phyloP scores from a whole-genome alignment of 148 eudicot genomes.

The Hydrangea macrophylla region DNA sequence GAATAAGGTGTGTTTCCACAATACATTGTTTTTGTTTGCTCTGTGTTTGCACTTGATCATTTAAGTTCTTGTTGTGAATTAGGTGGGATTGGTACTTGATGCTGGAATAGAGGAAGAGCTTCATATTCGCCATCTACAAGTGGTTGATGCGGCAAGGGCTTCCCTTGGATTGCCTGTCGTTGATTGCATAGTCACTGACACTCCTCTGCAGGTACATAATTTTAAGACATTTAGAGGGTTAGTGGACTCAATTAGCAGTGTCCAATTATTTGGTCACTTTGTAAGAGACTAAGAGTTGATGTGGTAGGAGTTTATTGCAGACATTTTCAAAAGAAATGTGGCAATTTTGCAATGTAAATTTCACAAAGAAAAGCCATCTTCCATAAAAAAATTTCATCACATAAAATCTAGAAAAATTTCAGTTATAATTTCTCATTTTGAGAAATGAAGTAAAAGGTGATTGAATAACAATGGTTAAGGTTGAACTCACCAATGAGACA shows the following conservation, averaged over 20 bases:
- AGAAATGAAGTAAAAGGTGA: too few species aligned
- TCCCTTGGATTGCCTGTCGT: constrained; percentile 92
- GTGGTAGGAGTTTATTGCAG: too few species aligned
- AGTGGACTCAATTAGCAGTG: not conserved
- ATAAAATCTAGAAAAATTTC: too few species aligned
- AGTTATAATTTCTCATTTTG: too few species aligned
- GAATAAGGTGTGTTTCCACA: constrained; percentile 52
- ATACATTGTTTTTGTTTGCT: constrained; percentile 8
- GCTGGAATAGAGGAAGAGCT: constrained; percentile 86
- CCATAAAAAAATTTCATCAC: too few species aligned
- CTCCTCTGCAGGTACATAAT: constrained; percentile 57
- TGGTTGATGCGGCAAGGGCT: constrained; percentile 89
- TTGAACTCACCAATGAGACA: too few species aligned
- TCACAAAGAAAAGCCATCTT: too few species aligned
- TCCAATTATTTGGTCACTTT: not conserved
- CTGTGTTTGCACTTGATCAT: not conserved
- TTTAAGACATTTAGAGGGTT: not conserved
- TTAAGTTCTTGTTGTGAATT: constrained; percentile 22
- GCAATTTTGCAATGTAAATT: too few species aligned
- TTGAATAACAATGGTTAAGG: too few species aligned
- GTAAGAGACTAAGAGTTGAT: too few species aligned
- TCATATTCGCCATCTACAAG: constrained; percentile 74
- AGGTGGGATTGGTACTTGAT: constrained; percentile 94
- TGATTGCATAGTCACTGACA: constrained; percentile 74
- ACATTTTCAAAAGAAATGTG: too few species aligned